Conservation (phyloP, 179 eudicot species). For the Camellia oleifera region DNA sequence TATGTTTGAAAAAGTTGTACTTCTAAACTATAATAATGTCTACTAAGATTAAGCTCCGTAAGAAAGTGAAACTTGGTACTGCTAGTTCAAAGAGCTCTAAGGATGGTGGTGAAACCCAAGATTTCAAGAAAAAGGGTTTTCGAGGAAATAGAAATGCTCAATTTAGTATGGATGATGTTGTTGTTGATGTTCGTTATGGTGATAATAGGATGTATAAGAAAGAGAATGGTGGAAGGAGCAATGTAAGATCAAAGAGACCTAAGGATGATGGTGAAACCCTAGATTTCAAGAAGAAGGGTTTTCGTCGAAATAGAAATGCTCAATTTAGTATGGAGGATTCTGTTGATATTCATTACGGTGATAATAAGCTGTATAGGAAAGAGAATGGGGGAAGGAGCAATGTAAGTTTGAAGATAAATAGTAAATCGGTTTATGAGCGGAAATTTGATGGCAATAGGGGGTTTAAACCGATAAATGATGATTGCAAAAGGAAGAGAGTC, state of each 20-base stretch:
- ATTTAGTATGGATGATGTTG: neutral
- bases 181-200: conserved; percentile 9
- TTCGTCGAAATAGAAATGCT: conserved; percentile 4
- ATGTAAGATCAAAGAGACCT: neutral
- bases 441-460: conserved; percentile 12
- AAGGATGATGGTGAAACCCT: conserved; percentile 12
- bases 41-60: conserved; percentile 17
- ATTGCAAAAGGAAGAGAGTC: conserved; percentile 30
- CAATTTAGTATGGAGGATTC: neutral
- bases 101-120: conserved; percentile 15
- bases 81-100: conserved; percentile 15
- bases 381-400: conserved; percentile 14
- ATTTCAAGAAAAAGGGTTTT: conserved; percentile 17
- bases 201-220: conserved; percentile 16
- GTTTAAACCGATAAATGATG: conserved; percentile 11
- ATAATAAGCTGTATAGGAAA: conserved; percentile 15
- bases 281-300: conserved; percentile 18
- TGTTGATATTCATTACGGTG: conserved; percentile 10
- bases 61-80: conserved; percentile 21
- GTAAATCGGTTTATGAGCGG: neutral
- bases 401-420: conserved; percentile 8
- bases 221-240: conserved; percentile 16
- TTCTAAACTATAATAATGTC: conserved; percentile 11
- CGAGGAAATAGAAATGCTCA: neutral
- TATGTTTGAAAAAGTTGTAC: neutral